These are phyloP conservation scores for Fusarium paranaense DNA, from an alignment of 2,329 filamentous ascomycete species.

Conservation along the genomic window DNA sequence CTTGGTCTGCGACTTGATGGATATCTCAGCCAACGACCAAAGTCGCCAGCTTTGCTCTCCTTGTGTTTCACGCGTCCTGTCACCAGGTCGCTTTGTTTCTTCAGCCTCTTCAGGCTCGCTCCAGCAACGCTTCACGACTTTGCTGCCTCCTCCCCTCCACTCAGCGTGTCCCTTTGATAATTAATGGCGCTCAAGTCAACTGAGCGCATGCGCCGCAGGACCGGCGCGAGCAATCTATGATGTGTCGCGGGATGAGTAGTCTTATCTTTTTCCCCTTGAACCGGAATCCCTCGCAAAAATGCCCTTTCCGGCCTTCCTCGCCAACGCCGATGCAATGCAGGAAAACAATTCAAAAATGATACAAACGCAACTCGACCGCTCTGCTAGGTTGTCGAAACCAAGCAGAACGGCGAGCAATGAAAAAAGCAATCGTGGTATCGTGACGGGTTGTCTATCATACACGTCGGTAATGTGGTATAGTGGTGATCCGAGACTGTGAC, in stretches of 20 bases:
- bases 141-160: conserved; percentile 30
- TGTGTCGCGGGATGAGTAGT: conserved; percentile 53
- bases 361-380: conserved; percentile 47
- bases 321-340: conserved; percentile 72
- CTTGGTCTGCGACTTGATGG: neutral
- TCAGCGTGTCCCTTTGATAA: conserved; percentile 43
- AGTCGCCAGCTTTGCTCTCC: conserved; percentile 14
- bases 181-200: conserved; percentile 45
- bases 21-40: conserved; percentile 1
- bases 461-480: conserved; percentile 45
- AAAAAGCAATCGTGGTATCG: conserved; percentile 60
- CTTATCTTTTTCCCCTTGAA: conserved; percentile 51
- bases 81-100: conserved; percentile 12
- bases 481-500: neutral
- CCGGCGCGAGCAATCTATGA: conserved; percentile 55
- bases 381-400: conserved; percentile 40
- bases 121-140: conserved; percentile 19
- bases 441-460: conserved; percentile 58
- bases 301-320: conserved; percentile 48
- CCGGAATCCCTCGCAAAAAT: conserved; percentile 47
- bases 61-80: conserved; percentile 17
- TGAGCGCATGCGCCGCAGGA: conserved; percentile 41
- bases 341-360: conserved; percentile 51
- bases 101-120: conserved; percentile 8
- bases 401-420: conserved; percentile 18